Base-by-base conservation (phyloP, 2,329 filamentous ascomycete genomes). In the Tolypocladium tropicale region DNA sequence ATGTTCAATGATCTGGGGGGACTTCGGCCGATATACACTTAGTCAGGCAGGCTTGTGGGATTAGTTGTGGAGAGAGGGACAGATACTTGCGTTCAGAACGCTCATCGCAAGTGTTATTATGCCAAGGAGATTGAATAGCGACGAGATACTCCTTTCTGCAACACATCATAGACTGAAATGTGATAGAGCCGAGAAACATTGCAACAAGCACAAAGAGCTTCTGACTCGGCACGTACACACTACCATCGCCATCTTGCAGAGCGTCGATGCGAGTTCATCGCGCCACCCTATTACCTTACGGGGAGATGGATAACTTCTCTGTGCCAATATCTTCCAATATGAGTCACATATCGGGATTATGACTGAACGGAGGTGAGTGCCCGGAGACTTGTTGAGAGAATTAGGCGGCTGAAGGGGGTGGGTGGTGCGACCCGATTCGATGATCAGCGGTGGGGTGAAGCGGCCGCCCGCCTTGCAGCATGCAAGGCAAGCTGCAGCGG, bases 71-170 rank as follows among this genome's bases (percentile, higher is more conserved):
- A 37, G 30, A 52, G 25, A 41, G 25, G 36, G 28, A 28, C 55
- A 55, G 55, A 57, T 46, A 1, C 56, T 55, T 53, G 53, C 49
- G 50, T 58, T 53, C 54, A 49, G 7, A 39, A 53, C 52, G 25
- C 52, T 53, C 52, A 18, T 55, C 58, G 53, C 30, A 51, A 37
- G 30, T 37, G 28, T 23, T 41, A 50, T 33, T 25, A 21, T 39
- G 9, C 10, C 11, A 54, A 51, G n/a, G 53, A 5, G 43, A 16
- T 41, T 48, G n/a, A 21, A 53, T 37, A 53, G n/a, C 16, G 14
- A 10, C 16, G 25, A 10, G 34, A 6, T 21, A 3, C 18, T 18
- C 18, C 46, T n/a, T 50, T 21, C 28, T 32, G 18, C 28, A 10
- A 21, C 18, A 0, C 28, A n/a, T 33, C 6, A 21, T 3, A 32